These are phyloP conservation scores for Fusarium sacchari DNA, from an alignment of 2,329 filamentous ascomycete species.

Conservation along the genomic window DNA sequence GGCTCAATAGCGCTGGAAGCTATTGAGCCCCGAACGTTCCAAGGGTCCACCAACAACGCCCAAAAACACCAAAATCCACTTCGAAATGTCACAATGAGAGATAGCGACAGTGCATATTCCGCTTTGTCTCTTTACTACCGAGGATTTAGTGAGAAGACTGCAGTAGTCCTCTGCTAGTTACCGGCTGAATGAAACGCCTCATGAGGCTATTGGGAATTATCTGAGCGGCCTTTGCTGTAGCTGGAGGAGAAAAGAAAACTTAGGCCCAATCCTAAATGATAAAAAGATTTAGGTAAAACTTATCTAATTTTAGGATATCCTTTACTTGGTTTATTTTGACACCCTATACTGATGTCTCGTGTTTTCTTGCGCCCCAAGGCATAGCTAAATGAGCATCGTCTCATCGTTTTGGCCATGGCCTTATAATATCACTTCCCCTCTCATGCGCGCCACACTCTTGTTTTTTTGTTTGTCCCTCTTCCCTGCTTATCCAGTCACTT, in stretches of 20 bases:
- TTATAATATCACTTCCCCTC: not conserved
- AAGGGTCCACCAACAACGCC: not conserved
- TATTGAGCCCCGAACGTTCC: not conserved
- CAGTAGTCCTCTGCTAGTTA: not conserved
- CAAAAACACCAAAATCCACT: not conserved
- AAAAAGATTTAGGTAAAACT: no score
- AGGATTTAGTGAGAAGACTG: fast-evolving
- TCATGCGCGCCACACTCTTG: fast-evolving
- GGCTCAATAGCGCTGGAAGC: not conserved
- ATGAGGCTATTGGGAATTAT: not conserved
- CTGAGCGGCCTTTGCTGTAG: not conserved
- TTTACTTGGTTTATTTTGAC: no score
- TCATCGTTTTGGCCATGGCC: fast-evolving
- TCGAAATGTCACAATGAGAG: not conserved
- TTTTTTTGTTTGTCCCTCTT: no score
- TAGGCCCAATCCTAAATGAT: no score
- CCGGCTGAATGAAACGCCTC: not conserved
- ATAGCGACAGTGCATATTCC: not conserved
- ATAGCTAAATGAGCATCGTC: not conserved
- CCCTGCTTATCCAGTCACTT: not conserved
- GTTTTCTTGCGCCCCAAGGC: no score
- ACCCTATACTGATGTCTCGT: no score
- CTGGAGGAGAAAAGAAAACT: no score
- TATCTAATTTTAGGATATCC: no score
- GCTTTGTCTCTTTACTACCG: not conserved